phyloP scores from a whole-genome alignment of 2,329 filamentous ascomycete genomes.

The Zarea fungicola region DNA sequence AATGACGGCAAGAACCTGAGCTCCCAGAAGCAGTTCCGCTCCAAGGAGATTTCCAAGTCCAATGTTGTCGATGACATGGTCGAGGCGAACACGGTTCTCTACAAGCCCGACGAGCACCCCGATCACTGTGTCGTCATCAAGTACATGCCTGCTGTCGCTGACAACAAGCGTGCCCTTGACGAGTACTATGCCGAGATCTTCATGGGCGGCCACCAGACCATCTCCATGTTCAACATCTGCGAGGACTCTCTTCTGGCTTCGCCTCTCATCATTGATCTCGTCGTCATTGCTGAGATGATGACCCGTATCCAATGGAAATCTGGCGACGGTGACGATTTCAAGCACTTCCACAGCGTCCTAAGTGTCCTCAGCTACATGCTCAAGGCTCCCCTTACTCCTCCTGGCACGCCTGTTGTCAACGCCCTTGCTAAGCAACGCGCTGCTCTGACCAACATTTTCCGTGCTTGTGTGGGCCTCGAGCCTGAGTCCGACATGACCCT shows the following conservation, averaged over 20 bases:
- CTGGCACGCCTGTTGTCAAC: slow-evolving; percentile 93
- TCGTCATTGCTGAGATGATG: slow-evolving; percentile 94
- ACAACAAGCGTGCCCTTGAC: slow-evolving; percentile 97
- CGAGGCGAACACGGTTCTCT: slow-evolving; percentile 85
- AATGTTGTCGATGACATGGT: slow-evolving; percentile 99
- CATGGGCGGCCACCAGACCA: slow-evolving; percentile 96
- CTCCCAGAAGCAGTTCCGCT: slow-evolving; percentile 97
- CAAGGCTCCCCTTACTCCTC: slow-evolving; percentile 87
- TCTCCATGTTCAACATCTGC: slow-evolving; percentile 96
- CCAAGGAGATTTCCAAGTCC: slow-evolving; percentile 99
- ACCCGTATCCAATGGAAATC: slow-evolving; percentile 92
- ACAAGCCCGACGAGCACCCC: slow-evolving; percentile 87
- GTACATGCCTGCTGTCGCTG: slow-evolving; percentile 98
- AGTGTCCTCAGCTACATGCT: slow-evolving; percentile 99
- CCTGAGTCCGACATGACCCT: slow-evolving; percentile 98
- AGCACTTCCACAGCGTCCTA: slow-evolving; percentile 93
- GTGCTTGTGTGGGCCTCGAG: slow-evolving; percentile 91
- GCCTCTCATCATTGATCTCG: slow-evolving; percentile 94
- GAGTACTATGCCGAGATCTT: slow-evolving; percentile 99
- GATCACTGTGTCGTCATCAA: slow-evolving; percentile 99
- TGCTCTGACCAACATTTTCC: slow-evolving; percentile 96
- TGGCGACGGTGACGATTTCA: slow-evolving; percentile 64
- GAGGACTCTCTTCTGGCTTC: slow-evolving; percentile 96
- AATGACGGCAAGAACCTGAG: slow-evolving; percentile 99
- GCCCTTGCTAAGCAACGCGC: slow-evolving; percentile 92